Evolutionary conservation across 2,329 filamentous ascomycete species (phyloP), one percentile per base, ranked within the genome.

Genomic region (Cladosporium sp.): DNA sequence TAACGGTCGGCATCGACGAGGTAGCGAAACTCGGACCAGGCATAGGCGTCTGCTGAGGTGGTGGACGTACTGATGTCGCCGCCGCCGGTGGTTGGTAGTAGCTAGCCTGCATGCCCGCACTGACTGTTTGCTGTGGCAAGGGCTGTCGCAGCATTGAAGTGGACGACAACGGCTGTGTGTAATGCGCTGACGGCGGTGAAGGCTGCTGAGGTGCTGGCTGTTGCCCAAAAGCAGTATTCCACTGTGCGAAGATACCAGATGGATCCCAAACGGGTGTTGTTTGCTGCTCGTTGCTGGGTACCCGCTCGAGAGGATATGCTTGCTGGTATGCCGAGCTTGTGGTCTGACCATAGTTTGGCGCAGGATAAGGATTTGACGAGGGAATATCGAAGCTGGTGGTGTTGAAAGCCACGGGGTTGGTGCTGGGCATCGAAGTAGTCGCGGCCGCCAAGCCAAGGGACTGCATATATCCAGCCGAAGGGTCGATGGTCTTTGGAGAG

Each of bases 211-310:
- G 65, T 49, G 67, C 62, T 53, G 67, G 61, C 62, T 70, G 65
- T 43, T 81, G 82, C 68, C 84, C 87, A 73, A 96, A 97, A 57
- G 92, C 91, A 64, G 86, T 84, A 69, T 95, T 91, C 91, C 92
- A 97, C 75, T 95, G 89, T 69, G 91, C 95, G 62, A 55, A 58
- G 52, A 66, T 65, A 32, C 62, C 60, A 19, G 62, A 65, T 3
- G 63, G 63, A 55, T 66, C 63, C 63, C 63, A 66, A 20, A 62
- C 59, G 19, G 62, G 62, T 15, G 58, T 29, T 13, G 45, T 48
- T 12, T 32, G 38, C 13, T 48, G 45, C 3, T 48, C 45, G 18
- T 48, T 48, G 29, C 45, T 48, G 18, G 45, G 18, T 9, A 40
- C 45, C 15, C 45, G 27, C 19, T 48, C 45, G 8, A 48, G 25